Base-by-base conservation (phyloP, 768 basidiomycete genomes). In the Kwoniella sp. region DNA sequence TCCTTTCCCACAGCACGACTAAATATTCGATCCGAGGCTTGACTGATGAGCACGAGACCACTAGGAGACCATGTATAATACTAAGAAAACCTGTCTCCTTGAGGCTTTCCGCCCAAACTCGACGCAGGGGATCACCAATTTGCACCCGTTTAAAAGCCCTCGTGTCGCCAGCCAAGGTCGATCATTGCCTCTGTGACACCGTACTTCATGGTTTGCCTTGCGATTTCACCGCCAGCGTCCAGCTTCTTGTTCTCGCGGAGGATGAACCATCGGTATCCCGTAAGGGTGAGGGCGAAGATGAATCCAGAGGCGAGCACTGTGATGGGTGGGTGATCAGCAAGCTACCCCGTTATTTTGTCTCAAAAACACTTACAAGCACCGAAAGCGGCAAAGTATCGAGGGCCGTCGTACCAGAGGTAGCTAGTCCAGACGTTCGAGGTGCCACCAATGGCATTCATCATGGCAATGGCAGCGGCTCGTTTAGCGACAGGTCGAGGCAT, bases 401-500 rank as follows among this genome's bases (percentile, higher is more conserved):
- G 76, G 0, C 67, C 33, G 19, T 55, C 55, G 58, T 61, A 54
- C 48, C 56, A 77, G n/a, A 69, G 33, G 64, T 74, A 77, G 12
- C 25, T 37, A 26, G 62, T 56, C 68, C 66, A 71, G 60, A 77
- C 71, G 63, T 77, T 74, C 2, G 70, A 65, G 12, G 68, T 68
- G 40, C 74, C 74, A 9, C 74, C 76, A 48, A 77, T 67, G 37
- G 70, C 70, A 58, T 75, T 75, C 27, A 74, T 60, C 22, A 77
- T 50, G 2, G 76, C 74, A 6, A 71, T 58, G 0, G 70, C 66
- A 13, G 76, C 76, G 7, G 76, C 76, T 44, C 76, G 66, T 64
- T 77, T 77, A 46, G 74, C 60, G 27, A 65, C 54, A 0, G 76
- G 76, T 37, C 76, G 68, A 29, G 76, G 66, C 13, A 75, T 49